Percentiles rank a stretch among this genome's conserved stretches.
These are phyloP conservation scores for Raphidocelis subcapitata DNA, from an alignment of 139 green algal genomes.

Conservation along the genomic window DNA sequence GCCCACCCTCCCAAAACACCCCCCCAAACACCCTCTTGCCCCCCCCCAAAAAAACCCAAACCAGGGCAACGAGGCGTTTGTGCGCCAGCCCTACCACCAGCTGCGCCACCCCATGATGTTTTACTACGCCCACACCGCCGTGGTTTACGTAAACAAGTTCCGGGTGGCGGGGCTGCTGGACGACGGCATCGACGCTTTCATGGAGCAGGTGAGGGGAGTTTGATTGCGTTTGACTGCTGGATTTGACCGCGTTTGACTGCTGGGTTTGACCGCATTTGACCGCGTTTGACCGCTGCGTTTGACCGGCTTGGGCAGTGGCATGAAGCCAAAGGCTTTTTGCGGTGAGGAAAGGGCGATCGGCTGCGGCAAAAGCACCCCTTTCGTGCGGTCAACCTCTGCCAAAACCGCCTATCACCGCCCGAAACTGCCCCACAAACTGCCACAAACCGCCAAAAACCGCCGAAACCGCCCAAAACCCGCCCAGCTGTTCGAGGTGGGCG, in stretches of 20 bases:
- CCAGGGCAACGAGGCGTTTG: constrained; percentile 67
- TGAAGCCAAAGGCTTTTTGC: background rate
- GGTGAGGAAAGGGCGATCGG: background rate
- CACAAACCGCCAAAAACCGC: too few relatives aligned
- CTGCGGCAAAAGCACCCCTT: background rate
- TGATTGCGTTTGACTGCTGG: too few relatives aligned
- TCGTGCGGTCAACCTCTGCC: background rate
- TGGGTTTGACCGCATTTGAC: too few relatives aligned
- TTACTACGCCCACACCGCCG: constrained; percentile 78
- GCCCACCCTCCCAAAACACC: background rate
- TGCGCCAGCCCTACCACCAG: constrained; percentile 75
- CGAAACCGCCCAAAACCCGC: too few relatives aligned
- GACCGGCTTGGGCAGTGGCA: background rate
- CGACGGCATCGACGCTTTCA: constrained; percentile 55
- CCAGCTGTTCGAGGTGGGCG: constrained; percentile 73
- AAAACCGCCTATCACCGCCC: too few relatives aligned
- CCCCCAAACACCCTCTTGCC: constrained; percentile 5
- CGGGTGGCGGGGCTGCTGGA: constrained; percentile 71
- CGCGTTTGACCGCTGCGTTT: too few relatives aligned
- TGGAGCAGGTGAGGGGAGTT: constrained; percentile 49
- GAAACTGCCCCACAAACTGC: too few relatives aligned
- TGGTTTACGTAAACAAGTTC: constrained; percentile 85
- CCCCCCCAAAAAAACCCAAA: too few relatives aligned
- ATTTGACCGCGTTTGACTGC: too few relatives aligned
- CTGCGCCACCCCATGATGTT: constrained; percentile 87